phyloP scores from a whole-genome alignment of 2,329 filamentous ascomycete genomes.

The Westerdykella ornata region DNA sequence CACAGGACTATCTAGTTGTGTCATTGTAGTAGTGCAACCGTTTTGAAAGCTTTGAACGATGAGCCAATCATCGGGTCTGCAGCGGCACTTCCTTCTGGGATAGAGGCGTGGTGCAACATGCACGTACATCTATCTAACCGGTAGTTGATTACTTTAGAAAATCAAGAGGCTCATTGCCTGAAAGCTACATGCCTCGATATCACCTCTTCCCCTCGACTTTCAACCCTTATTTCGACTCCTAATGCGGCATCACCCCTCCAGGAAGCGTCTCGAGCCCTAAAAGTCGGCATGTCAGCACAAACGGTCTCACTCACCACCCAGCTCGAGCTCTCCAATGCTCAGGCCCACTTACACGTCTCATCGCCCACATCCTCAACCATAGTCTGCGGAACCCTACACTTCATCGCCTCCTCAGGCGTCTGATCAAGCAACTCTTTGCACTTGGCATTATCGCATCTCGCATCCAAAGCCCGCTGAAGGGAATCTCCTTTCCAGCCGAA shows the following conservation, averaged over 20 bases:
- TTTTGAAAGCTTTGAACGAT: too few species aligned
- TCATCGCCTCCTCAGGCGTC: constrained; percentile 24
- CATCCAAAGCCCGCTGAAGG: constrained; percentile 24
- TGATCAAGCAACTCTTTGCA: constrained; percentile 19
- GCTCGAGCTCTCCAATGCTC: neutral
- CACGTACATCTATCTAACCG: too few species aligned
- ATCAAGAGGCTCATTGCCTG: too few species aligned
- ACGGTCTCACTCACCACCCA: neutral
- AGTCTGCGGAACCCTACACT: constrained; percentile 24
- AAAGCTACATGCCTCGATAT: too few species aligned
- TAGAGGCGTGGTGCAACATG: too few species aligned
- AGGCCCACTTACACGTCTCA: constrained; percentile 1
- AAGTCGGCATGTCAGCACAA: neutral
- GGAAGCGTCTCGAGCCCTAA: neutral
- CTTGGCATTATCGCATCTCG: constrained; percentile 21
- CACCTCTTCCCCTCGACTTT: too few species aligned
- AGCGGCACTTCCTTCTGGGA: too few species aligned
- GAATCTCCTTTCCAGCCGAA: constrained; percentile 29
- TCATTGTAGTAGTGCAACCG: too few species aligned
- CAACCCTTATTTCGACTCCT: too few species aligned
- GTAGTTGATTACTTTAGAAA: too few species aligned
- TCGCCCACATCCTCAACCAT: constrained; percentile 23
- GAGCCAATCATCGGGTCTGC: too few species aligned
- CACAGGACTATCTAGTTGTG: too few species aligned
- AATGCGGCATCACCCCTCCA: neutral